Base-by-base conservation (phyloP, 129 eudicot genomes). In the Logfia minima region DNA sequence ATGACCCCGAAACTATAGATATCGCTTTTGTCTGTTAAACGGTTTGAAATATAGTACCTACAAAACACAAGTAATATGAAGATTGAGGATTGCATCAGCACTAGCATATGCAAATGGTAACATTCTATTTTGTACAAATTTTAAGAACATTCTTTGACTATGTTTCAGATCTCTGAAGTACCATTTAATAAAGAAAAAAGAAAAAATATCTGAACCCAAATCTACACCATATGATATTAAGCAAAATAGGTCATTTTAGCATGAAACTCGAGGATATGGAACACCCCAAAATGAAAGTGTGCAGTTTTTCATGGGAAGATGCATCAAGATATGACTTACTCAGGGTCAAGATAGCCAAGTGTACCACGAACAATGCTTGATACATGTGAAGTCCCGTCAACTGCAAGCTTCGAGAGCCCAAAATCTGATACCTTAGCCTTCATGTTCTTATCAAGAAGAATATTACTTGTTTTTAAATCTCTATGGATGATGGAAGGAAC, bases 291-390 rank as follows among this genome's bases (percentile, higher is more conserved):
- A 48, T 48, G n/a, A 18, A 69, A 69, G 59, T 8, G 11, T 31
- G 43, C 32, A 43, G 17, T 2, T 23, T 64, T 29, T 31, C 1
- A 31, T 2, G 63, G 26, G 26, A 65, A 9, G 41, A 65, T 65
- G 70, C 24, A 1, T 37, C 18, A 68, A 58, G 62, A 21, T 65
- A 71, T 52, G 53, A 52, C 96, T 81, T 88, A 94, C 99, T 94
- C 99, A 0, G 99, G 99, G 81, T 94, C 99, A 29, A 94, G 90
- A 86, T 94, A 94, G 22, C 99, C 99, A 43, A 94, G 94, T 26
- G 99, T 94, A 82, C 99, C 99, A 68, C 97, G 96, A 79, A 94
- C 99, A 5, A 91, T 89, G 87, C 99, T 94, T 21, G 99, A 94
- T 9, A 94, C 99, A 23, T 94, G 99, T 56, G 99, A 94, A 74